Evolutionary conservation across 2,329 filamentous ascomycete species (phyloP), one percentile per base, ranked within the genome.

Genomic region (Epichloe sp.): DNA sequence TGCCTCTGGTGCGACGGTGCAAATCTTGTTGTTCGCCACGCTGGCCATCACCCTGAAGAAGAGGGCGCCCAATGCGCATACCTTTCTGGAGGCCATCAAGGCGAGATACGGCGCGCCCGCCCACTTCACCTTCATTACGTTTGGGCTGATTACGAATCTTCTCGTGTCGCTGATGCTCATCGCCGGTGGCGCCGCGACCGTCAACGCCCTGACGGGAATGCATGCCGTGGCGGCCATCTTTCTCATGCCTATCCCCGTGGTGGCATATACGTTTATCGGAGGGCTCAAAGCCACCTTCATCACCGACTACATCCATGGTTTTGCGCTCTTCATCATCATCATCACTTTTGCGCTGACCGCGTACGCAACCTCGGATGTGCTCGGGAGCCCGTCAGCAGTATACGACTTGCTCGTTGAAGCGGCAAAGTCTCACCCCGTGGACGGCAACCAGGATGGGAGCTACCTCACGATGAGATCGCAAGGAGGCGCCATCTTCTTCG

Each of bases 1-100:
- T 60, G 79, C 78, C 1, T 77, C 73, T 2, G 79, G 83, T n/a
- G 88, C 87, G 11, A 89, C 85, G 0, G 86, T 93, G 5, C 88
- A 94, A 63, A 90, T 96, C 59, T 76, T 95, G 31, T 74, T 96
- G 1, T 95, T 96, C 60, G 88, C 90, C 1, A 94, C 88, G 0
- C 76, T 95, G 31, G 89, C 89, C 34, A 95, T 95, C 58, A 88
- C 94, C 65, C 69, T 95, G 49, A 96, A 95, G 72, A 76, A 86
- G 57, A 80, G 86, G 51, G 87, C 88, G 0, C 89, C 89, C 0
- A 94, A 95, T 62, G 89, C 88, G 0, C 89, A 95, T 58, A 83
- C 80, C 0, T 90, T 88, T 65, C 78, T 94, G 10, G 88, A 95
- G 70, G 85, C 87, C 47, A 86, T 94, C 60, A 79, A 79, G 52